Base-by-base conservation (phyloP, 306 rosid genomes). In the Cucurbita moschata region DNA sequence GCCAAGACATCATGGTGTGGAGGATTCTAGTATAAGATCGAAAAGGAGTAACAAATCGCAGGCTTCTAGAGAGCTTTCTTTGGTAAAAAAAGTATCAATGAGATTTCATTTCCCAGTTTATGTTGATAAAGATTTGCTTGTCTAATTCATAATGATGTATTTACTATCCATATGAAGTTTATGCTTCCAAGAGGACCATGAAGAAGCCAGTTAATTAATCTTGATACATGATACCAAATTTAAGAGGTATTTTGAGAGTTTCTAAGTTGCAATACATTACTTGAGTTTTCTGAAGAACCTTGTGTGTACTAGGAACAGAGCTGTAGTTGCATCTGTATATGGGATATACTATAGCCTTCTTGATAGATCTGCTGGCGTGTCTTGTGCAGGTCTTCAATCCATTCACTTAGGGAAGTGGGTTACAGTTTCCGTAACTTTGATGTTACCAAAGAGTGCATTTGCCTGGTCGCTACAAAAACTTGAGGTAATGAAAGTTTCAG, bases 351-450 rank as follows among this genome's bases (percentile, higher is more conserved):
- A 39, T 66, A 42, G 37, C 72, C 54, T 44, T 67, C 37, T 46
- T 21, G 55, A 21, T 67, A 12, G 40, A 21, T 68, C 18, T 68
- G 18, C 21, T 47, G 8, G 23, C 26, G 14, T 23, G 73, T 68
- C 23, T 68, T 68, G 73, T 68, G 57, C 73, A 68, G 73, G 43
- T 7, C 57, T 68, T 68, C 73, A 47, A 68, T 47, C 39, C 73
- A 46, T 49, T 68, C 43, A 49, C 43, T 7, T 8, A 14, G 1
- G 43, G 5, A 13, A 68, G 57, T 68, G 19, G 14, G 44, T 43
- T 13, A 37, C 72, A 66, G 39, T 68, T 47, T 13, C 23, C 43
- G 5, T 3, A 68, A 13, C 57, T 68, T 68, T 68, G 57, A 68
- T 15, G 73, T 47, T 23, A 11, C 54, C 55, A 16, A 68, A 13